Base-by-base conservation (phyloP, 1,139 yeast genomes). In the Pichia sp. region DNA sequence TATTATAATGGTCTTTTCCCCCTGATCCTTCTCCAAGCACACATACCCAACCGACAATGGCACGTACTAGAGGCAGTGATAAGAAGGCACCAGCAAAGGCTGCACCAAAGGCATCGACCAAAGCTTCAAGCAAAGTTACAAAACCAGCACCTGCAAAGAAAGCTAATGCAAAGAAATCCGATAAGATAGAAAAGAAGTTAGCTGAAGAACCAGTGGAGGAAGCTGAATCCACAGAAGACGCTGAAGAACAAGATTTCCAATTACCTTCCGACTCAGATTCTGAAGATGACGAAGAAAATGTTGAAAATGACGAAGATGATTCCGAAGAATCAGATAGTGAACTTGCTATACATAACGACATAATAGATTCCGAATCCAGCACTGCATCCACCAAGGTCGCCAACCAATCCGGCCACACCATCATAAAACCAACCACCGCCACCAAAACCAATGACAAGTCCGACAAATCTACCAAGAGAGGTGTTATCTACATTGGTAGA, bases 401-500 rank as follows among this genome's bases (percentile, higher is more conserved):
- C 5, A 49, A 44, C 17, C 34, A 51, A 31, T 40, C 55, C 11
- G 55, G 59, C 9, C 65, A 60, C 40, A 50, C 54, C 62, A 68
- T 62, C 52, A 58, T 58, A 5, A 59, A 59, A 39, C 58, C 72
- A 47, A 44, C 56, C 67, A 48, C 63, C 31, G n/a, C 45, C 53
- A 36, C 38, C 42, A 30, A 34, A 37, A 15, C 52, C 53, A 42
- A 36, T 15, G 63, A 57, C 32, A 58, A 62, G 33, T 51, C 66
- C 31, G 64, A 58, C 38, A 61, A 58, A 31, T 54, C 50, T 31
- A 8, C 31, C 10, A 63, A 68, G 45, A 68, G 74, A 34, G 94
- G 95, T 34, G 88, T 89, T 46, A 72, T 93, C 53, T 93, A 91
- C 67, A 77, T 93, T 40, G 97, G 98, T 45, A 81, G 98, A 65